Base-by-base conservation (phyloP, 768 basidiomycete species). In the Galerina marginata region DNA sequence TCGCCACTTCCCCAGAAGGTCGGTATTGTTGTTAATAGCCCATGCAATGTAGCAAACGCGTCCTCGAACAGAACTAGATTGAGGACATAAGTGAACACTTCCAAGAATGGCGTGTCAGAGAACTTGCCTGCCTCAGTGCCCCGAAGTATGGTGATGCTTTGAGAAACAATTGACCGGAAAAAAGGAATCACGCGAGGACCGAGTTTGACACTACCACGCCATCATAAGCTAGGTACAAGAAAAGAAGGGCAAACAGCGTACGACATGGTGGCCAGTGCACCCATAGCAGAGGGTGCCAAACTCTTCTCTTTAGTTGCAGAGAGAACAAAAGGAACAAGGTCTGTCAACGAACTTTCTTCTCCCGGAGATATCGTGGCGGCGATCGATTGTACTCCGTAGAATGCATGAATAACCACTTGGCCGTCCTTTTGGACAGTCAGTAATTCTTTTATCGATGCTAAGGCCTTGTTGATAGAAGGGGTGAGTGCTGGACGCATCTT, bases 131-230 rank as follows among this genome's bases (percentile, higher is more conserved):
- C 71, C 33, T 77, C 67, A 25, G 69, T 71, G 43, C 83, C 79
- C 16, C 77, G 80, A 47, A 88, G 75, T 29, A 86, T 70, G 20
- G 71, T 56, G 37, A 87, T 75, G 59, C 85, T 85, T 54, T 87
- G 80, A 4, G 85, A 74, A 14, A 91, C 82, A 47, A 96, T 84
- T 12, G 86, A 81, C 54, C 86, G 86, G 75, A 97, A 89, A 74
- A 86, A 83, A 4, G 96, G 94, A 51, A 99, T 94, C 51, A 95
- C 81, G 0, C 96, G 88, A 10, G 96, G 93, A 0, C 93, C 94
- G 20, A 98, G 83, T 47, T 89, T 87, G 16, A 80, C 71, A 16
- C 94, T 96, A 67, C 14, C 46, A 38, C 43, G 4, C 39, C 36
- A 54, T 70, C 44, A 65, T 40, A 54, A 46, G 58, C 23, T 39